These are phyloP conservation scores for Curvularia spicifera DNA, from an alignment of 2,329 filamentous ascomycete species.

Conservation along the genomic window DNA sequence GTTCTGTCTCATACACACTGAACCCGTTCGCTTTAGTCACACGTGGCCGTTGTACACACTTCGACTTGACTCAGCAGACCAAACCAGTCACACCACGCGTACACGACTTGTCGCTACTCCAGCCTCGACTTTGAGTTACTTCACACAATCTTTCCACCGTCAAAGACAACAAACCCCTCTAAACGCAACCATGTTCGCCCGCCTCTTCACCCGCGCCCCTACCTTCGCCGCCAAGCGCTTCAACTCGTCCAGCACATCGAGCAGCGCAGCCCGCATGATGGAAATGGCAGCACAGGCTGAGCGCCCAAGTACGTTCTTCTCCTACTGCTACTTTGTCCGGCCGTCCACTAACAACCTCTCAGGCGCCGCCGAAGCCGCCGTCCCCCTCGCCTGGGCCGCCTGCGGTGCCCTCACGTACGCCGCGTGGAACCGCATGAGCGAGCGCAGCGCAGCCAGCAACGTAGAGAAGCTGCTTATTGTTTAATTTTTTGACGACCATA, in stretches of 20 bases:
- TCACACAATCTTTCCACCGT: too few species aligned
- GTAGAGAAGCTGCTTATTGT: slow-evolving; percentile 43
- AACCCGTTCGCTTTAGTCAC: neutral
- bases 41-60: neutral
- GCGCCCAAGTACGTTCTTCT: slow-evolving; percentile 36
- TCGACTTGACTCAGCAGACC: neutral
- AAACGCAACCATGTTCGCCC: slow-evolving; percentile 24
- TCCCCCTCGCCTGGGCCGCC: slow-evolving; percentile 42
- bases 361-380: slow-evolving; percentile 38
- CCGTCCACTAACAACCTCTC: neutral
- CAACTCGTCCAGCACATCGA: slow-evolving; percentile 39
- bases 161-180: neutral
- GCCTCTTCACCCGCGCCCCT: slow-evolving; percentile 32
- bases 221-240: slow-evolving; percentile 35
- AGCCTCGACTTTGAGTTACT: neutral
- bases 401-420: slow-evolving; percentile 37
- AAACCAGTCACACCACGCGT: neutral
- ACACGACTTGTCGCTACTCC: neutral
- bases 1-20: neutral
- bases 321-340: neutral
- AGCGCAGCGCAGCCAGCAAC: slow-evolving; percentile 30
- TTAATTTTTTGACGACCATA: slow-evolving; percentile 1
- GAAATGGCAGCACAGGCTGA: slow-evolving; percentile 41
- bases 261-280: slow-evolving; percentile 34
- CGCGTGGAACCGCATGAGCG: slow-evolving; percentile 42